phyloP scores from a whole-genome alignment of 2,329 filamentous ascomycete genomes.

The Thielaviopsis ethacetica region DNA sequence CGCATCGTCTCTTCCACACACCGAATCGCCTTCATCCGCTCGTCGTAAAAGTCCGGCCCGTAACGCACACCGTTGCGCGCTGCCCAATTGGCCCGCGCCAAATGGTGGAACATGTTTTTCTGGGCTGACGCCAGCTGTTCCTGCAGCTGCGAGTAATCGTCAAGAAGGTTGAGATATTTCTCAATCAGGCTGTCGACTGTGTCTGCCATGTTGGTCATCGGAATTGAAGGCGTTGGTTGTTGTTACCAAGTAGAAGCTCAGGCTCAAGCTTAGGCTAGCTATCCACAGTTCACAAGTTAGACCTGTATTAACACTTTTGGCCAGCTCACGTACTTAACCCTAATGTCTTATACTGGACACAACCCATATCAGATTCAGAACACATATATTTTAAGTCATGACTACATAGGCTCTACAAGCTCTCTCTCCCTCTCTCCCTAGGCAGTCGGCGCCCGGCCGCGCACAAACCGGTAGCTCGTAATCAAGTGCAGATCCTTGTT shows the following conservation, averaged over 20 bases:
- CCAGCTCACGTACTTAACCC: too few relatives aligned
- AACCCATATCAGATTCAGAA: too few relatives aligned
- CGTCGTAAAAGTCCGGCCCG: slow-evolving; percentile 55
- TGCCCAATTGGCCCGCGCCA: slow-evolving; percentile 63
- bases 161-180: slow-evolving; percentile 47
- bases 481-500: slow-evolving; percentile 20
- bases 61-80: slow-evolving; percentile 47
- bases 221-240: not conserved
- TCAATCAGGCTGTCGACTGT: slow-evolving; percentile 47
- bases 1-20: slow-evolving; percentile 19
- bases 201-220: slow-evolving; percentile 12
- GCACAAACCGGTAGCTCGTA: slow-evolving; percentile 21
- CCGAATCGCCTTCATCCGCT: slow-evolving; percentile 49
- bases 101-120: slow-evolving; percentile 35
- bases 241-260: too few relatives aligned
- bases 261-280: too few relatives aligned
- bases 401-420: too few relatives aligned
- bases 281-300: too few relatives aligned
- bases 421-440: too few relatives aligned
- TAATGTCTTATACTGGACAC: too few relatives aligned
- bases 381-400: too few relatives aligned
- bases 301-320: too few relatives aligned
- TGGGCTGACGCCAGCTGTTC: slow-evolving; percentile 36
- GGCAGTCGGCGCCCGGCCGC: slow-evolving; percentile 14
- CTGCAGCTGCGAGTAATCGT: slow-evolving; percentile 49